Evolutionary conservation across 495 filamentous ascomycete genomes (phyloP).

Genomic region (Rostrohypoxylon terebratum): DNA sequence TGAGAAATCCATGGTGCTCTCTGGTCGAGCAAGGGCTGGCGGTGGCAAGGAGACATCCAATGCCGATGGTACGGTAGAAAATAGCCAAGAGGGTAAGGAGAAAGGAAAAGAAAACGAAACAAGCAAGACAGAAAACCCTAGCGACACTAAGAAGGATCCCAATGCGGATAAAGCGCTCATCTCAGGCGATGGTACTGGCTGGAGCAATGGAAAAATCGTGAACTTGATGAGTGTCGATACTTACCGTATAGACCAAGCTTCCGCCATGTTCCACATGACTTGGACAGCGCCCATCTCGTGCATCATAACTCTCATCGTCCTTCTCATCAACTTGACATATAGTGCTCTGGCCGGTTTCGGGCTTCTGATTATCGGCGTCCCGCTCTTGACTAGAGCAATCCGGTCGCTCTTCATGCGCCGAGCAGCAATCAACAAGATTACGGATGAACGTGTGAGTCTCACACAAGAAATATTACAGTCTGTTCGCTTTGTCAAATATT

Average conservation of each 20-base stretch:
- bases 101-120: slow-evolving; percentile 51
- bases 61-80: slow-evolving; percentile 31
- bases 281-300: slow-evolving; percentile 87
- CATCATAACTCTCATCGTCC: slow-evolving; percentile 78
- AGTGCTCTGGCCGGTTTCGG: slow-evolving; percentile 90
- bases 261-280: slow-evolving; percentile 86
- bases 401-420: slow-evolving; percentile 76
- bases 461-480: slow-evolving; percentile 93
- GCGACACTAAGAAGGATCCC: slow-evolving; percentile 52
- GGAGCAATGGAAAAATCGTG: slow-evolving; percentile 90
- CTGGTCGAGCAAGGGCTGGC: slow-evolving; percentile 80
- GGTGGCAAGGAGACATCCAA: slow-evolving; percentile 62
- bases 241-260: slow-evolving; percentile 87
- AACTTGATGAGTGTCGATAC: slow-evolving; percentile 95
- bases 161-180: slow-evolving; percentile 61
- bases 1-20: slow-evolving; percentile 85
- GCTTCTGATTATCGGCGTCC: slow-evolving; percentile 80
- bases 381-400: slow-evolving; percentile 78
- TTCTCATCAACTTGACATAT: slow-evolving; percentile 87
- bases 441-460: slow-evolving; percentile 87
- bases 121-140: slow-evolving; percentile 48
- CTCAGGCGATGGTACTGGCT: slow-evolving; percentile 77
- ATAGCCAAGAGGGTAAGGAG: slow-evolving; percentile 43
- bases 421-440: slow-evolving; percentile 86
- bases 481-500: slow-evolving; percentile 95